Conservation (phyloP, 2,329 filamentous ascomycete species). For the Ascochyta lentis region DNA sequence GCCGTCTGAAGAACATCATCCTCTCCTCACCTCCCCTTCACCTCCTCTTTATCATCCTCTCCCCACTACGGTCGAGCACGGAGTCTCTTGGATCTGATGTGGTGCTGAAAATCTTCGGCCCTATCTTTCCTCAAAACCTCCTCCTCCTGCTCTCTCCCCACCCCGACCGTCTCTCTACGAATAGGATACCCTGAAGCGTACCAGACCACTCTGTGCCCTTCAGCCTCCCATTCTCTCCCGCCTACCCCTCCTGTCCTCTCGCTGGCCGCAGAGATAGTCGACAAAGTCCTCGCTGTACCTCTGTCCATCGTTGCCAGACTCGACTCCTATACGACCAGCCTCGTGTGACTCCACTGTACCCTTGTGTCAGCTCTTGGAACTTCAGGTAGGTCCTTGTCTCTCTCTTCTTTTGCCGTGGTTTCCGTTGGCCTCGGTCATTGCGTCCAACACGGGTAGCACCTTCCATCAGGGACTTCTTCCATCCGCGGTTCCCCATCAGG, state of each 20-base stretch:
- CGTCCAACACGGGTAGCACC: slow-evolving; percentile 1
- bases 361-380: slow-evolving; percentile 29
- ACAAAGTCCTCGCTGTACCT: slow-evolving; percentile 27
- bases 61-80: slow-evolving; percentile 47
- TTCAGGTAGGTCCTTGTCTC: slow-evolving; percentile 36
- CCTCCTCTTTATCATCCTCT: slow-evolving; percentile 35
- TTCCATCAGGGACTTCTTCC: slow-evolving; percentile 9
- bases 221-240: slow-evolving; percentile 26
- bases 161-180: slow-evolving; percentile 42
- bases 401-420: slow-evolving; percentile 17
- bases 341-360: slow-evolving; percentile 31
- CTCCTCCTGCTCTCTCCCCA: slow-evolving; percentile 46
- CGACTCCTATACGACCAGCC: slow-evolving; percentile 35
- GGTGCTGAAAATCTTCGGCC: slow-evolving; percentile 45
- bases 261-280: slow-evolving; percentile 41
- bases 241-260: slow-evolving; percentile 34
- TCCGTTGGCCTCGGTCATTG: slow-evolving; percentile 11
- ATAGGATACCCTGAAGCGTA: slow-evolving; percentile 42
- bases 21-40: slow-evolving; percentile 38
- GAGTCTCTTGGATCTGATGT: slow-evolving; percentile 48
- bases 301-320: slow-evolving; percentile 45
- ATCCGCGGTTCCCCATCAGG: slow-evolving; percentile 12
- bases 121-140: slow-evolving; percentile 45
- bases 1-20: slow-evolving; percentile 42
- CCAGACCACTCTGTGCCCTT: slow-evolving; percentile 37